A percentile compares a stretch with the other conserved stretches of the same genome.
Evolutionary conservation across 164 flowering plant genomes (phyloP).

Genomic region (Litsea cubeba): DNA sequence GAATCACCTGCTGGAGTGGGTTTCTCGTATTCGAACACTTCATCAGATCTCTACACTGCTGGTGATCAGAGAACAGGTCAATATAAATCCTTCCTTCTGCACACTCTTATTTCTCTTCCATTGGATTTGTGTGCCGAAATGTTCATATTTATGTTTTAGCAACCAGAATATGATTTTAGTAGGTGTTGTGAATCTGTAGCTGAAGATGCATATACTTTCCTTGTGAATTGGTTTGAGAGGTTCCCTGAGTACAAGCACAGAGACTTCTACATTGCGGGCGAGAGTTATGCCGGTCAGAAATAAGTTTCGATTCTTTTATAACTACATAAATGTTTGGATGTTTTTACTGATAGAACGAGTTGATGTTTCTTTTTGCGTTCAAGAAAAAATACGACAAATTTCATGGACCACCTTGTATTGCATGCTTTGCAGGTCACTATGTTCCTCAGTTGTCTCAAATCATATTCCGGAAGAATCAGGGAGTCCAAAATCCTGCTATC

Average conservation of each 20-base stretch:
- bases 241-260: conserved; percentile 93
- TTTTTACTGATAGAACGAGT: not conserved
- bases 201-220: conserved; percentile 86
- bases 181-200: conserved; percentile 42
- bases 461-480: conserved; percentile 61
- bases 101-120: not conserved
- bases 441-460: conserved; percentile 90
- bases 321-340: not conserved
- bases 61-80: conserved; percentile 91
- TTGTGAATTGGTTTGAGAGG: conserved; percentile 84
- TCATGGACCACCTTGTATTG: not conserved
- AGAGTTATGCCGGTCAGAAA: conserved; percentile 91
- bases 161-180: not conserved
- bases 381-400: not conserved
- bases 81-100: not conserved
- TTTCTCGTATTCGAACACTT: conserved; percentile 78
- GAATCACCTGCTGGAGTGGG: conserved; percentile 99
- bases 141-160: not conserved
- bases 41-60: conserved; percentile 66
- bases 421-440: conserved; percentile 73
- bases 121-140: not conserved
- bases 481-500: conserved; percentile 54
- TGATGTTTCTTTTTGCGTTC: not conserved
- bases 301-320: not conserved
- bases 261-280: conserved; percentile 93